Evolutionary conservation across 805 yeast genomes (phyloP).

Genomic region (Myxozyma monticola): DNA sequence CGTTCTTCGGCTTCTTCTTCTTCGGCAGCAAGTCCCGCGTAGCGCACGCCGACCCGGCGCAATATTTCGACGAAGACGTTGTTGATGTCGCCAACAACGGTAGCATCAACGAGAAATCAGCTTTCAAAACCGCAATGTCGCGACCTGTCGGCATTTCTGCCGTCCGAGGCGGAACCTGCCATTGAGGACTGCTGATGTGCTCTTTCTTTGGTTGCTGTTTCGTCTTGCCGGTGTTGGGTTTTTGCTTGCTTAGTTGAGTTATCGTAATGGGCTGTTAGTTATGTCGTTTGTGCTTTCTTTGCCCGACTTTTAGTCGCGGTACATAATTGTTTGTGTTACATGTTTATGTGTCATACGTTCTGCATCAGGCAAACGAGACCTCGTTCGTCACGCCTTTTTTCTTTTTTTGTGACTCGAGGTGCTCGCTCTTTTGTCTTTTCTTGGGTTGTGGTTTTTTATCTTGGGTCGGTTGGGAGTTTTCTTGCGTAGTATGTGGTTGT

Average conservation of each 20-base stretch:
- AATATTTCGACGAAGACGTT: slow-evolving; percentile 3
- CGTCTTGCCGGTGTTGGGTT: no score
- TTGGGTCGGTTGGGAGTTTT: no score
- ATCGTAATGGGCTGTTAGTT: not conserved
- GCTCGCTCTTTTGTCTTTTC: no score
- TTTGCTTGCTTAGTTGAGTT: not conserved
- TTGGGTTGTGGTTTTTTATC: not conserved
- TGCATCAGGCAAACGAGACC: no score
- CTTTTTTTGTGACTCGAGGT: no score
- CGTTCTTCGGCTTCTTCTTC: slow-evolving; percentile 27
- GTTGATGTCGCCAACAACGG: slow-evolving; percentile 9
- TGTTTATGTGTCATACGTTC: no score
- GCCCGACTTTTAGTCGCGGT: not conserved
- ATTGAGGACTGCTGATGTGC: slow-evolving; percentile 7
- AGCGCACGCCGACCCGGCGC: slow-evolving; percentile 3
- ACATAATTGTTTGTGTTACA: not conserved
- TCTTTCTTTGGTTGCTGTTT: no score
- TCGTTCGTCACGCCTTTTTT: no score
- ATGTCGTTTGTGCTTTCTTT: not conserved
- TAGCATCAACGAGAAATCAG: slow-evolving; percentile 1
- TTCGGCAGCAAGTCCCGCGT: slow-evolving; percentile 26
- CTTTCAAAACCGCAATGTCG: slow-evolving; percentile 1
- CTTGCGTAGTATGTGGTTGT: no score
- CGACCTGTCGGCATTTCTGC: slow-evolving; percentile 20
- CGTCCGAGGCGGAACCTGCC: slow-evolving; percentile 28